Percentiles rank a stretch among this genome's conserved stretches.
Evolutionary conservation across 1,284 basidiomycete species (phyloP).

Genomic region (Phylloporus gajari): DNA sequence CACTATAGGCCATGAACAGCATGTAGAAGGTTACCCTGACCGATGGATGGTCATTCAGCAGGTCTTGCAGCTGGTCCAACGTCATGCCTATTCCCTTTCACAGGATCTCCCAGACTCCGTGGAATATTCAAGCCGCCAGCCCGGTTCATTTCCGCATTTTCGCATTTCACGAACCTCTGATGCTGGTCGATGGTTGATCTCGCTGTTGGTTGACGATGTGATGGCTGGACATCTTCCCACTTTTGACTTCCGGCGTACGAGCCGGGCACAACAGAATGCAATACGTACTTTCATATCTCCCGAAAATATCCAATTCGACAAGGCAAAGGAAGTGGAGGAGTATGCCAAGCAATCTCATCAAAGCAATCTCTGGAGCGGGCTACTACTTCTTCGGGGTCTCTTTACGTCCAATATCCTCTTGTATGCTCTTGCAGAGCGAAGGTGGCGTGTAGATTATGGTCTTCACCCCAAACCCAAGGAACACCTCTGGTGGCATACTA

Average conservation of each 20-base stretch:
- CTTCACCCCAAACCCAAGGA: slow-evolving; percentile 24
- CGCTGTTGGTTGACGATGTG: slow-evolving; percentile 37
- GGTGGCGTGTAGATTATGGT: slow-evolving; percentile 66
- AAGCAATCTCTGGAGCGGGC: slow-evolving; percentile 36
- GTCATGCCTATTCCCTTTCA: slow-evolving; percentile 15
- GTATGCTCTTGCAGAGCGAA: slow-evolving; percentile 53
- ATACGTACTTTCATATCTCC: slow-evolving; percentile 35
- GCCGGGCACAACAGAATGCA: slow-evolving; percentile 18
- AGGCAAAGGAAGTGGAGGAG: slow-evolving; percentile 19
- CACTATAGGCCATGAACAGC: slow-evolving; percentile 50
- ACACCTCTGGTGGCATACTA: too few relatives aligned
- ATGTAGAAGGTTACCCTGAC: slow-evolving; percentile 54
- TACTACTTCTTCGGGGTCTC: slow-evolving; percentile 56
- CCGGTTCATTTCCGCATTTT: slow-evolving; percentile 46
- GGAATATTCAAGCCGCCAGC: neutral
- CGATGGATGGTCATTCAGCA: slow-evolving; percentile 58
- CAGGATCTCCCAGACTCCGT: slow-evolving; percentile 19
- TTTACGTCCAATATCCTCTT: slow-evolving; percentile 54
- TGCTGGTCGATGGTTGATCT: slow-evolving; percentile 37
- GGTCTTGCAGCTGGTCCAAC: slow-evolving; percentile 41
- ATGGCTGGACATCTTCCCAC: slow-evolving; percentile 41
- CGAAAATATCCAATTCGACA: slow-evolving; percentile 28
- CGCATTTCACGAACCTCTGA: slow-evolving; percentile 42
- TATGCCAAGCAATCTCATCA: slow-evolving; percentile 18
- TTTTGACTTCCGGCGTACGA: slow-evolving; percentile 15